phyloP scores from a whole-genome alignment of 2,329 filamentous ascomycete species.

The Pseudogymnoascus sp. region DNA sequence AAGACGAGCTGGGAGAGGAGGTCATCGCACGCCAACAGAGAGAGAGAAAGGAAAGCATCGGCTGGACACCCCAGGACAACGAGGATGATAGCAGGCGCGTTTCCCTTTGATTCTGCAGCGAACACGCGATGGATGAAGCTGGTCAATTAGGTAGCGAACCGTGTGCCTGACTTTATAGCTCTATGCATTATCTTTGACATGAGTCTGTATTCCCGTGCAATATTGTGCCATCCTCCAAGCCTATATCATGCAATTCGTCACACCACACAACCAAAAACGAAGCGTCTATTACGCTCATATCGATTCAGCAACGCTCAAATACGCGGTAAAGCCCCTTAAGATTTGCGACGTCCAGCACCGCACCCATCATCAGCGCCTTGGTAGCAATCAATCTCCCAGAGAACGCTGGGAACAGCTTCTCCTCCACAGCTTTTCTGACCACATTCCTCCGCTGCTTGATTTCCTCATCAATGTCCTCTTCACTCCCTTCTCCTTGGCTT shows the following conservation, averaged over 20 bases:
- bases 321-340: slow-evolving; percentile 88
- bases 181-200: slow-evolving; percentile 1
- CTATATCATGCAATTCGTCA: background rate
- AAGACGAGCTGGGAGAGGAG: background rate
- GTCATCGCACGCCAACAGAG: background rate
- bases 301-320: slow-evolving; percentile 77
- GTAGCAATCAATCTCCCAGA: slow-evolving; percentile 79
- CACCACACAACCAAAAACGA: background rate
- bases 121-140: background rate
- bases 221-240: background rate
- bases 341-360: slow-evolving; percentile 80
- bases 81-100: background rate
- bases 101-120: background rate
- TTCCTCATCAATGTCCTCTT: slow-evolving; percentile 41
- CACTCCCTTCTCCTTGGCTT: slow-evolving; percentile 31
- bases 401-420: slow-evolving; percentile 85
- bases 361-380: slow-evolving; percentile 63
- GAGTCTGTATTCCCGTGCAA: background rate
- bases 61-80: background rate
- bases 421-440: slow-evolving; percentile 70
- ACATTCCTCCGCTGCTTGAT: slow-evolving; percentile 56
- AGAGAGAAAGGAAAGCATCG: slow-evolving; percentile 2
- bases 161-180: slow-evolving; percentile 5
- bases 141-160: background rate
- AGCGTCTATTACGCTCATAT: background rate